Conservation (phyloP, 2,329 filamentous ascomycete genomes). For the Dactylellina parvicollis region DNA sequence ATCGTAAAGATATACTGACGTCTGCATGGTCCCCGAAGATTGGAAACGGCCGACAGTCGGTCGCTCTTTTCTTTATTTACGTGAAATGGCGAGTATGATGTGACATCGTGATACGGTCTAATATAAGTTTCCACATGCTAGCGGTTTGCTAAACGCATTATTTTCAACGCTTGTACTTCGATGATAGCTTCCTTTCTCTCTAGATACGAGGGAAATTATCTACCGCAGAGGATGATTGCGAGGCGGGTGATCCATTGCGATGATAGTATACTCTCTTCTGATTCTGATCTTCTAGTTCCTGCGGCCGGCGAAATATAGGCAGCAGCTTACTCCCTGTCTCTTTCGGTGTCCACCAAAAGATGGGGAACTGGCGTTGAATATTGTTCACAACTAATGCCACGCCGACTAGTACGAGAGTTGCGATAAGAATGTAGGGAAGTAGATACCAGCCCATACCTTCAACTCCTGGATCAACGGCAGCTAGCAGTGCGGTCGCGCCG, state of each 20-base stretch:
- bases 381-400: slow-evolving; percentile 76
- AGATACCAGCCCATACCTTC: slow-evolving; percentile 74
- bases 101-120: no score
- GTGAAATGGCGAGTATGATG: no score
- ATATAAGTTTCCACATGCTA: no score
- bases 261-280: neutral
- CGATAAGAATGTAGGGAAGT: slow-evolving; percentile 71
- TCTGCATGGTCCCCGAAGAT: no score
- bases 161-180: no score
- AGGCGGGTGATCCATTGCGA: neutral
- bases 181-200: no score
- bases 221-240: neutral
- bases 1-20: no score
- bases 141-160: no score
- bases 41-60: no score
- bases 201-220: no score
- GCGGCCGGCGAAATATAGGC: neutral
- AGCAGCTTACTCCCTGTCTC: slow-evolving; percentile 14
- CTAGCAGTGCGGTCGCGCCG: slow-evolving; percentile 77
- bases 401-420: slow-evolving; percentile 70
- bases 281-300: neutral
- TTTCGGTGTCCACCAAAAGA: slow-evolving; percentile 74
- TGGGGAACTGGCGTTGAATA: slow-evolving; percentile 72
- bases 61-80: no score
- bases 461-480: slow-evolving; percentile 69